Base-by-base conservation (phyloP, 1,284 basidiomycete species). In the Cystodermella granulosa region DNA sequence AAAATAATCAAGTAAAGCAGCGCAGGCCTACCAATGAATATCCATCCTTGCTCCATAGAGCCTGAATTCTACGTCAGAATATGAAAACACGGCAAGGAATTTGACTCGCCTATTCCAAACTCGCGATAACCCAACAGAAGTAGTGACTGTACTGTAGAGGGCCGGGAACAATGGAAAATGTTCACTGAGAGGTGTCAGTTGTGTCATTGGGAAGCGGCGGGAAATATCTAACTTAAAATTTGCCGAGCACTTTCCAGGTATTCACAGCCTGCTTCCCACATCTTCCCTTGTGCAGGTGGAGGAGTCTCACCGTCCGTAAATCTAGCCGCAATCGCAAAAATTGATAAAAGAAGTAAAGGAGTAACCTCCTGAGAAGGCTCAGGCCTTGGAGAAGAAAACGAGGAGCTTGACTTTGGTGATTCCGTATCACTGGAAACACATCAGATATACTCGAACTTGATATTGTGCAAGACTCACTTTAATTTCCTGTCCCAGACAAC, bases 41-140 rank as follows among this genome's bases (percentile, higher is more conserved):
- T 72, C 87, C 88, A 91, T 2, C 84, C 85, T 58, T 87, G 82
- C 49, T 87, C 84, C 83, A 88, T 87, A 24, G 70, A 72, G 2
- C 69, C 71, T n/a, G n/a, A n/a, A n/a, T n/a, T n/a, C n/a, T n/a
- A n/a, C n/a, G n/a, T n/a, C n/a, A n/a, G n/a, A n/a, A n/a, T n/a
- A n/a, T n/a, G n/a, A n/a, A n/a, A n/a, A n/a, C n/a, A n/a, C n/a
- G n/a, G n/a, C n/a, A n/a, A n/a, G n/a, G n/a, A n/a, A n/a, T n/a
- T 24, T 31, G 17, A 15, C 54, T 42, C 54, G 74, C 83, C 87
- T 36, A 88, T 80, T 11, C 89, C 90, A 58, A 91, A 86, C 65
- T 91, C 88, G 8, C 88, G 77, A 60, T 87, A 81, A 2, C 87
- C 86, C 13, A 91, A 66, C 7, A 92, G 73, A 20, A 92, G 68